These are phyloP conservation scores for Ogataea hybrid DNA, from an alignment of 1,139 yeast species.

Conservation along the genomic window DNA sequence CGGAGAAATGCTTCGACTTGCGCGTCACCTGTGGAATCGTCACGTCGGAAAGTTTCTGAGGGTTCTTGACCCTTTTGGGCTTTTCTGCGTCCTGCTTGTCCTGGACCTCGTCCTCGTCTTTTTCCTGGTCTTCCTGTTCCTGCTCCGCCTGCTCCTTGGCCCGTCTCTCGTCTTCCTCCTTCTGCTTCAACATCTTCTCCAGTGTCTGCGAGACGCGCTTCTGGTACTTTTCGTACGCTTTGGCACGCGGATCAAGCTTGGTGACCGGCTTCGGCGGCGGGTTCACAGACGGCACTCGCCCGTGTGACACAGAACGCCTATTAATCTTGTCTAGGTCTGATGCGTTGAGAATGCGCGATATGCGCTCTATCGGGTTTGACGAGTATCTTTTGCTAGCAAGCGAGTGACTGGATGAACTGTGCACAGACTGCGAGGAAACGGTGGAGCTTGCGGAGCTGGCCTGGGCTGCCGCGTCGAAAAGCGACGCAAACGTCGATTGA, in stretches of 20 bases:
- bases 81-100: background rate
- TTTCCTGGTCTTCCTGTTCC: conserved; percentile 2
- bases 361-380: conserved; percentile 31
- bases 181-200: conserved; percentile 19
- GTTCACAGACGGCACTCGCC: conserved; percentile 19
- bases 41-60: conserved; percentile 54
- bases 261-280: conserved; percentile 61
- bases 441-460: too few relatives aligned
- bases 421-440: background rate
- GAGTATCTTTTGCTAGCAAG: conserved; percentile 9
- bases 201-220: conserved; percentile 29
- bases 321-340: conserved; percentile 42
- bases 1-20: conserved; percentile 60
- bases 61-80: conserved; percentile 23
- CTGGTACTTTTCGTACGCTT: conserved; percentile 31
- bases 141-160: conserved; percentile 13
- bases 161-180: conserved; percentile 19
- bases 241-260: conserved; percentile 57
- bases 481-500: conserved; percentile 20
- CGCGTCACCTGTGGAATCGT: conserved; percentile 69
- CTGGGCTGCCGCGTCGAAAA: conserved; percentile 8
- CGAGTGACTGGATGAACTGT: background rate
- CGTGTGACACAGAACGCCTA: conserved; percentile 47
- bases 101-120: conserved; percentile 29
- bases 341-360: conserved; percentile 31